Base-by-base conservation (phyloP, 345 rosid genomes). In the Nasturtium officinale region DNA sequence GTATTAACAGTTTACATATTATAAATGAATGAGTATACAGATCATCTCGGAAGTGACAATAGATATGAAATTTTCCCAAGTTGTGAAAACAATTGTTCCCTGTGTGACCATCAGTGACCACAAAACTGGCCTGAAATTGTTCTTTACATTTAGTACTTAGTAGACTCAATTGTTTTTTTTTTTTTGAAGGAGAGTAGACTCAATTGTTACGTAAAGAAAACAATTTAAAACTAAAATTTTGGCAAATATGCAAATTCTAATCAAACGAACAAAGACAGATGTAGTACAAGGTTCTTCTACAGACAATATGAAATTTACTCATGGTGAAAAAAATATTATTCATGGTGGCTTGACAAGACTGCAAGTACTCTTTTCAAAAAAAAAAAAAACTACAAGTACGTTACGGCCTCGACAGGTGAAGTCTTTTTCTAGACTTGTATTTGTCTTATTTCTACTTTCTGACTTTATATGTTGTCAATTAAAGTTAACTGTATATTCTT, bases 71-170 rank as follows among this genome's bases (percentile, higher is more conserved):
- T 32, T 72, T 53, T 35, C 56, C 42, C 61, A 29, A 62, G 30
- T 51, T 62, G 26, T 51, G 32, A 38, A 61, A 61, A 52, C 30
- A 51, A 72, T 37, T 42, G 53, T 62, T 71, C 75, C 59, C 26
- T 23, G 28, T 56, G 73, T 71, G 67, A 12, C 17, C 35, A 48
- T 50, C 68, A 61, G 20, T 48, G 52, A 28, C 68, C 60, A 71
- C 68, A 71, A 25, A 61, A 25, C 61, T 61, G 23, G 52, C 67
- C 15, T 59, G 18, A 48, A 25, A 48, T 59, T 60, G 50, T 50
- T 57, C 63, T 47, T 32, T 23, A 35, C 13, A 37, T 37, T 37
- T 37, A 37, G 13, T 65, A 28, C 17, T 32, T 23, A n/a, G 40
- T 60, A 37, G 72, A 13, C 65, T 56, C 23, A 17, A 2, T 6